These are phyloP conservation scores for Dendrobium catenatum DNA, from an alignment of 106 monocot genomes.

Conservation along the genomic window DNA sequence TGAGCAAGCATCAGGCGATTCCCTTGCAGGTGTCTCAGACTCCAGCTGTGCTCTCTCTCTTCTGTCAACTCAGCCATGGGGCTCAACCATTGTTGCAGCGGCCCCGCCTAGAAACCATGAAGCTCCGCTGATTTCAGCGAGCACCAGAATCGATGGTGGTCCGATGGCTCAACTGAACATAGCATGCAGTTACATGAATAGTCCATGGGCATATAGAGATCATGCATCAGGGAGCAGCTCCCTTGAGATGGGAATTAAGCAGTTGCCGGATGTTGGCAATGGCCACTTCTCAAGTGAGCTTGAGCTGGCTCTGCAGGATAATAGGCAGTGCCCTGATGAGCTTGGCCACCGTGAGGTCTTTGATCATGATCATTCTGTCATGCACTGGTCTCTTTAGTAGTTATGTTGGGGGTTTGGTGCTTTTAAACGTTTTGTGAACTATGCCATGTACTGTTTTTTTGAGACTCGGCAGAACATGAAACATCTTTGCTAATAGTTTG, in stretches of 20 bases:
- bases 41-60: slow-evolving; percentile 99
- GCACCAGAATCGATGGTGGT: slow-evolving; percentile 9
- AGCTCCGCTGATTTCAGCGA: slow-evolving; percentile 10
- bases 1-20: slow-evolving; percentile 33
- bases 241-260: slow-evolving; percentile 25
- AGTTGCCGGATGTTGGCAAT: slow-evolving; percentile 2
- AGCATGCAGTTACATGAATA: slow-evolving; percentile 8
- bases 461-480: neutral
- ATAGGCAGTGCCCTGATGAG: slow-evolving; percentile 19
- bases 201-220: slow-evolving; percentile 33
- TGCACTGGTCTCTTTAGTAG: slow-evolving; percentile 8
- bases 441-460: neutral
- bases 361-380: neutral
- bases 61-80: slow-evolving; percentile 91
- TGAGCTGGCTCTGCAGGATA: slow-evolving; percentile 76
- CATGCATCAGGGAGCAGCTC: slow-evolving; percentile 19
- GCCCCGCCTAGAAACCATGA: slow-evolving; percentile 16
- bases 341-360: neutral
- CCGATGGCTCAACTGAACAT: slow-evolving; percentile 20
- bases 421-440: neutral
- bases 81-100: neutral
- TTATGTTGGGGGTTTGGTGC: neutral
- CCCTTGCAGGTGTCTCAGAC: slow-evolving; percentile 45
- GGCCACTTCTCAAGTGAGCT: slow-evolving; percentile 74
- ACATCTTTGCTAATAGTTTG: neutral